Base-by-base conservation (phyloP, 768 basidiomycete genomes). In the Russula brevipes region DNA sequence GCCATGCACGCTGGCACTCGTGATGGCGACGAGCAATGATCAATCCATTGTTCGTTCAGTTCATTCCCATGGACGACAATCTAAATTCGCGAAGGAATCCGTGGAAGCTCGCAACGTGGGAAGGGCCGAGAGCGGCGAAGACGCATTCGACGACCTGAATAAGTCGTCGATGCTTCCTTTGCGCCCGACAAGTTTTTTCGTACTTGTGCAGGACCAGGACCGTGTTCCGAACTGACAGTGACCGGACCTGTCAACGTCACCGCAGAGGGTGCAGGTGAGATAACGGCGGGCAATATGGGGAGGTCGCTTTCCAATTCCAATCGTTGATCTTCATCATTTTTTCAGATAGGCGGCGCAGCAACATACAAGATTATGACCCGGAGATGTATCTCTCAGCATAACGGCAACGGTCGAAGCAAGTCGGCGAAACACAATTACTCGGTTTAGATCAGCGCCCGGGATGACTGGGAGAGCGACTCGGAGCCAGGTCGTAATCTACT, bases 11-110 rank as follows among this genome's bases (percentile, higher is more conserved):
- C 46, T 55, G 60, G 31, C 19, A 61, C 45, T n/a, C 45, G 10
- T 54, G 38, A 54, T 47, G 44, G 46, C 36, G 19, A 33, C 17
- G 54, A 33, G 49, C 33, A 11, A 24, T 24, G 24, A 24, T 24
- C 24, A 24, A 1, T 24, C 24, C 24, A 24, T 24, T 24, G 24
- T 24, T 24, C 24, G 24, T 24, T 24, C 24, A 24, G 24, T 24
- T 24, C 24, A 24, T 58, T 63, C 61, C 61, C 61, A 63, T 58
- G 51, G 35, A 51, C 49, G 55, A 52, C 54, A 42, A 56, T 44
- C 55, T 49, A 50, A 56, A 36, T 42, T 50, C 39, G n/a, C 39
- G 35, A 62, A 49, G 9, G 54, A 35, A 35, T 35, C 42, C 47
- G 31, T 42, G 35, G 55, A 57, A 38, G 39, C 11, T 16, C 14